Base-by-base conservation (phyloP, 1,284 basidiomycete genomes). In the Malassezia nana region DNA sequence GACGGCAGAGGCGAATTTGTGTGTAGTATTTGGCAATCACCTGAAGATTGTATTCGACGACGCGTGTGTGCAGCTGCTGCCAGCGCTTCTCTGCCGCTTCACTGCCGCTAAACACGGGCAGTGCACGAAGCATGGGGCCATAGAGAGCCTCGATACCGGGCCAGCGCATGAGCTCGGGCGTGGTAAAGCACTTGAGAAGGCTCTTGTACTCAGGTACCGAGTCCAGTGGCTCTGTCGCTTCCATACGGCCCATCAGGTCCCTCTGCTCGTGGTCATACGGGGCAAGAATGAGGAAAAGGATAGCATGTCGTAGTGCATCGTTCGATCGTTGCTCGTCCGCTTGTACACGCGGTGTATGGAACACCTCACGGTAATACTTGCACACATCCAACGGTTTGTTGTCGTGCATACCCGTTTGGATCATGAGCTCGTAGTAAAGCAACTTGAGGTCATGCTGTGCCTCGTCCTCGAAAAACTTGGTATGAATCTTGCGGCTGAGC, bases 41-140 rank as follows among this genome's bases (percentile, higher is more conserved):
- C 46, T 94, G 90, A 66, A 98, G 86, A 74, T 99, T 99, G 77
- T 98, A 94, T 77, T 98, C 94, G 56, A 96, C 87, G 28, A 98
- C 88, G 15, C 94, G 83, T 49, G 85, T 89, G 75, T 98, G 94
- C 31, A 99, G 80, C 66, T 92, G 87, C 70, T 94, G 86, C 90
- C 91, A 98, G 57, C 88, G 81, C 63, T 86, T 84, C 52, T 86
- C 82, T 4, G 80, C 80, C 12, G 70, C 67, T 30, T 59, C 26
- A 65, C 60, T 66, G 13, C 58, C 63, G 12, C 80, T 80, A 73
- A 98, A 98, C 3, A 95, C 85, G 4, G 83, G 81, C 0, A 88
- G 89, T 66, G 81, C 80, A 46, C 83, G 82, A 46, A 98, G 77
- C 63, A 84, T 85, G 6, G 84, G 81, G 25, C 89, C 91, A 73